Evolutionary conservation across 2,329 filamentous ascomycete species (phyloP).

Genomic region (Emergomyces orientalis): DNA sequence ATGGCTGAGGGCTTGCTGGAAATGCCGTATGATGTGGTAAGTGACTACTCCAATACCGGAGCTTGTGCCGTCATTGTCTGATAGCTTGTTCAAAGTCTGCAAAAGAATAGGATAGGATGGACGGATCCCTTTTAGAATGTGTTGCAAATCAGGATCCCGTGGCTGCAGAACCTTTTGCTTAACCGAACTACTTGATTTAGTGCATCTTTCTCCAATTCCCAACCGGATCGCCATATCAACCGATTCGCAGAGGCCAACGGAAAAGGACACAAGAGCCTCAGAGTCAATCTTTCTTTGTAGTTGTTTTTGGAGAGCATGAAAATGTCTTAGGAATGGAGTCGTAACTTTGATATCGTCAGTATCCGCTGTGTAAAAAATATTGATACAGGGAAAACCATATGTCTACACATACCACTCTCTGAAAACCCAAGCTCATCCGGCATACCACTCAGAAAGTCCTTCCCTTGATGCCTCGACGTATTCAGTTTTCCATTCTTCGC

Average conservation of each 20-base stretch:
- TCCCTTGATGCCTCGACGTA: neutral
- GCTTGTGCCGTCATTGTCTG: slow-evolving; percentile 11
- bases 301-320: slow-evolving; percentile 27
- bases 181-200: slow-evolving; percentile 10
- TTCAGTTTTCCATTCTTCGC: slow-evolving; percentile 1
- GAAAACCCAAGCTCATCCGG: slow-evolving; percentile 9
- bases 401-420: slow-evolving; percentile 18
- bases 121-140: slow-evolving; percentile 20
- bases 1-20: slow-evolving; percentile 22
- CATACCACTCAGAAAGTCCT: neutral
- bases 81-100: slow-evolving; percentile 23
- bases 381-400: neutral
- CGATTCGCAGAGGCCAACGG: slow-evolving; percentile 24
- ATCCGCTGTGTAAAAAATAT: neutral
- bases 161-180: slow-evolving; percentile 8
- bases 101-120: slow-evolving; percentile 22
- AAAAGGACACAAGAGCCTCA: slow-evolving; percentile 18
- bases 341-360: slow-evolving; percentile 17
- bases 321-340: slow-evolving; percentile 26
- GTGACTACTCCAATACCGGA: slow-evolving; percentile 20
- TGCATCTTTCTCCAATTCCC: slow-evolving; percentile 10
- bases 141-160: slow-evolving; percentile 14
- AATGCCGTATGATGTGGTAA: slow-evolving; percentile 30
- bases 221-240: slow-evolving; percentile 20
- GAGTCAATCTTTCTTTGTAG: slow-evolving; percentile 24